Base-by-base conservation (phyloP, 306 rosid species). In the Castanea crenata region DNA sequence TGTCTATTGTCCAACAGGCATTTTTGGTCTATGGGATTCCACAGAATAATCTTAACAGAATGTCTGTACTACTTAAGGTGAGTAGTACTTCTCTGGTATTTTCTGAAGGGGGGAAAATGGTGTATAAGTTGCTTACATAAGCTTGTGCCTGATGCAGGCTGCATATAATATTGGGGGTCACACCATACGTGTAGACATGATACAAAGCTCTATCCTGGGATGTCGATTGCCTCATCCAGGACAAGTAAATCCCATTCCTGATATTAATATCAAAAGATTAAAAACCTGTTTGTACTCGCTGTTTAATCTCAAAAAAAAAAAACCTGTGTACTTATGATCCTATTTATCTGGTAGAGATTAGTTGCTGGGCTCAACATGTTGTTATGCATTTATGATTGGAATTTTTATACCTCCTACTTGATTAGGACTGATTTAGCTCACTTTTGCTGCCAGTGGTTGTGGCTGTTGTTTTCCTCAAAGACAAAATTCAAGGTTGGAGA, bases 121-220 rank as follows among this genome's bases (percentile, higher is more conserved):
- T 55, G 29, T 75, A 27, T 51, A 31, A 41, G 46, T 52, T 56
- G 62, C 81, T 77, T 34, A 87, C 69, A 75, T 78, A 70, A 78
- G 61, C 76, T 74, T 68, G 58, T 86, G 55, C 34, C 46, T 83
- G 73, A 75, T 86, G 80, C 92, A 95, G 99, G 97, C 98, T 56
- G 95, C 97, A 62, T 95, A 91, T 82, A 90, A 86, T 76, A 80
- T 95, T 76, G 98, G 99, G 25, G 99, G 98, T 44, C 93, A 89
- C 61, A 80, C 85, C 49, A 70, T 91, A 75, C 92, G 92, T 58
- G 87, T 95, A 61, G 96, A 95, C 71, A 80, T 78, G 86, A 90
- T 95, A 75, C 98, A 95, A 81, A 85, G 84, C 74, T 87, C 87
- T 73, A 91, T 95, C 79, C 90, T 95, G 54, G 94, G 96, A 79